A percentile compares a stretch with the other conserved stretches of the same genome.
These are phyloP conservation scores for Calamus simplicifolius DNA, from an alignment of 176 grass and related monocot genomes.

Conservation along the genomic window DNA sequence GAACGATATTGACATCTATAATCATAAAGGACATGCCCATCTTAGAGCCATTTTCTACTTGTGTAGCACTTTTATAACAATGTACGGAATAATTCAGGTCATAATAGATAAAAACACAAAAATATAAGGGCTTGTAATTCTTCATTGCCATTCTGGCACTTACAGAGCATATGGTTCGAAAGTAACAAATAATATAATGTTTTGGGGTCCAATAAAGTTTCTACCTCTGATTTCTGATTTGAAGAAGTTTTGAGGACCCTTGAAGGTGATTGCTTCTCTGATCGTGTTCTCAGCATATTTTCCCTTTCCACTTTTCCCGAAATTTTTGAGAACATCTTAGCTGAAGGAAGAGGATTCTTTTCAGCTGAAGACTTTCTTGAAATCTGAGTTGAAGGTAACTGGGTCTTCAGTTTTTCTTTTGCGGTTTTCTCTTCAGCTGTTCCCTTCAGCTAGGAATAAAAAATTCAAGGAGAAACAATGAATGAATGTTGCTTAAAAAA, in stretches of 20 bases:
- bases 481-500: background rate
- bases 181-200: background rate
- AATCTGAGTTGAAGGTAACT: background rate
- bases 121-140: too few species aligned
- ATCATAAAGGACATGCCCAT: too few species aligned
- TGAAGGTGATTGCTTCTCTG: background rate
- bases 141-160: too few species aligned
- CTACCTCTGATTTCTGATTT: slow-evolving; percentile 14
- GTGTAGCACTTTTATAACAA: too few species aligned
- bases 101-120: too few species aligned
- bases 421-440: background rate
- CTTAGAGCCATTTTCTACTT: too few species aligned
- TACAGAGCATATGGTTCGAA: too few species aligned
- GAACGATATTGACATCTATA: too few species aligned
- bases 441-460: slow-evolving; percentile 4
- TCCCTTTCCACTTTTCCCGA: background rate
- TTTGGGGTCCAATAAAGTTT: background rate
- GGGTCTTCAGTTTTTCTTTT: slow-evolving; percentile 8
- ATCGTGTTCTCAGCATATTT: background rate
- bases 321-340: slow-evolving; percentile 2
- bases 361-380: background rate
- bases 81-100: too few species aligned
- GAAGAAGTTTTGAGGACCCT: slow-evolving; percentile 4
- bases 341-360: slow-evolving; percentile 8
- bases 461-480: background rate